Evolutionary conservation across 441 rosid genomes (phyloP).

Genomic region (Populus tomentosa): DNA sequence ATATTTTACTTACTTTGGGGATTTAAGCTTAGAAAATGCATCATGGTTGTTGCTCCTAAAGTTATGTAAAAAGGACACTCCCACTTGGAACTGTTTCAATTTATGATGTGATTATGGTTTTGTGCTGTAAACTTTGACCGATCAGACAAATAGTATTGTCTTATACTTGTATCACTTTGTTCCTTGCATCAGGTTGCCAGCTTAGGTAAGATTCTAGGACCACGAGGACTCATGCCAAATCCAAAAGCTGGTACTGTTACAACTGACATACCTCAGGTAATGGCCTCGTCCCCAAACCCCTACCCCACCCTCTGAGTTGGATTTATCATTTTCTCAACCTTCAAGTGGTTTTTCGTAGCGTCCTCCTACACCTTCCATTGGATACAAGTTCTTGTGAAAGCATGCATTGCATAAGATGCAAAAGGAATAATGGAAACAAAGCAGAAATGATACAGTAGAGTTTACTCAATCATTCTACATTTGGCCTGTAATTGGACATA

Average conservation of each 20-base stretch:
- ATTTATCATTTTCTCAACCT: not conserved
- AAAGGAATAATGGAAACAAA: not conserved
- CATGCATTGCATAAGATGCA: not conserved
- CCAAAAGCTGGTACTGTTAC: slow-evolving; percentile 99
- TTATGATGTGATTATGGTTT: not conserved
- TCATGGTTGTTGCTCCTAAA: not conserved
- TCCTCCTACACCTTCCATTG: not conserved
- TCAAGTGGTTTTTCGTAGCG: not conserved
- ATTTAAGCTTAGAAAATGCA: not conserved
- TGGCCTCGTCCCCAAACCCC: not conserved
- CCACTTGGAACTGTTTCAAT: not conserved
- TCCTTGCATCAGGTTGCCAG: slow-evolving; percentile 72
- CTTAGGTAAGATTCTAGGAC: slow-evolving; percentile 96
- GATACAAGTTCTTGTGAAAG: not conserved
- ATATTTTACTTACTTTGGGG: not conserved
- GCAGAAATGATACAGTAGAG: not conserved
- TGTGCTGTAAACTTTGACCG: not conserved
- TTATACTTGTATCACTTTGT: not conserved
- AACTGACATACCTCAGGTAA: slow-evolving; percentile 84
- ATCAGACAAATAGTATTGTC: not conserved
- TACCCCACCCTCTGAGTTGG: not conserved
- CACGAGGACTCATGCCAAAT: slow-evolving; percentile 99
- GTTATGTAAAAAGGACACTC: not conserved
- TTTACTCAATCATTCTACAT: not conserved
- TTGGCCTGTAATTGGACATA: not conserved